Evolutionary conservation across 23 red algal species (phyloP).

Genomic region (Gracilaria gracilis): DNA sequence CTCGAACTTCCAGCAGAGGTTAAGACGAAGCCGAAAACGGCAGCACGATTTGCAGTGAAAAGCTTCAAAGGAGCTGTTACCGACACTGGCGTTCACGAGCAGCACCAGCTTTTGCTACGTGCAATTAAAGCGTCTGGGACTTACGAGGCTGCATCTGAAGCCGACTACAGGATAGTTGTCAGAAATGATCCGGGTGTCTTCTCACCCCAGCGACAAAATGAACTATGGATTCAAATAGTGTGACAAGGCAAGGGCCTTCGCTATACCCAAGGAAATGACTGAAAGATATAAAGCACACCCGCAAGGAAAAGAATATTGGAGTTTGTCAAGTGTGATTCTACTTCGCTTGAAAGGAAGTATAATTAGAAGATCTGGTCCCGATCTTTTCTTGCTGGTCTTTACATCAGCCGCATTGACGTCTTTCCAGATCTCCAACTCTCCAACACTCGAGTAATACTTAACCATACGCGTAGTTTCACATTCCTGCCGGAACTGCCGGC

Average conservation of each 20-base stretch:
- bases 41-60: conserved; percentile 53
- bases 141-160: conserved; percentile 18
- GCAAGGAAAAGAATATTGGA: neutral
- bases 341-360: neutral
- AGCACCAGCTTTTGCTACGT: conserved; percentile 22
- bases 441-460: neutral
- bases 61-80: conserved; percentile 37
- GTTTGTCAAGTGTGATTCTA: neutral
- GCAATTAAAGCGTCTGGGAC: conserved; percentile 9
- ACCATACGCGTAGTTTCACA: neutral
- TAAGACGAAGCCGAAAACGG: neutral
- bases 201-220: conserved; percentile 26
- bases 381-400: neutral
- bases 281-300: neutral
- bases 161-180: conserved; percentile 57
- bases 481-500: neutral
- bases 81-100: conserved; percentile 15
- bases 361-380: neutral
- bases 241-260: neutral
- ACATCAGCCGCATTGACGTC: neutral
- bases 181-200: conserved; percentile 38
- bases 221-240: conserved; percentile 42
- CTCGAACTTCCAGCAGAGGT: conserved; percentile 20
- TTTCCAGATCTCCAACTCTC: neutral
- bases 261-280: neutral